Conservation (phyloP, 1,139 yeast genomes). For the Hemisphaericaspora subhashii region DNA sequence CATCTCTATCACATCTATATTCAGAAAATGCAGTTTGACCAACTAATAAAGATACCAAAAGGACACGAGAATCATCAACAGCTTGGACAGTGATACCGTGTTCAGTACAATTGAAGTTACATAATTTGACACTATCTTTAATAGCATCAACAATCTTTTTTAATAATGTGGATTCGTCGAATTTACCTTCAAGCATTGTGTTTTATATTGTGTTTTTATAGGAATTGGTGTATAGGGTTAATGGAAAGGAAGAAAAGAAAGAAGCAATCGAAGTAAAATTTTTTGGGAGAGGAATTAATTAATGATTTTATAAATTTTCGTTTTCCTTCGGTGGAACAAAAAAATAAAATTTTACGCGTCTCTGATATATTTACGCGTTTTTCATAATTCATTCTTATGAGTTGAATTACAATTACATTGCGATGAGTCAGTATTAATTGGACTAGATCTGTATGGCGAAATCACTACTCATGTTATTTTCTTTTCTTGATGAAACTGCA, state of each 20-base stretch:
- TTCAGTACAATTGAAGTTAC: constrained; percentile 95
- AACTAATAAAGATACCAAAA: constrained; percentile 82
- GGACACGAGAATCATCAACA: constrained; percentile 95
- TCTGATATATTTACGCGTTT: no score
- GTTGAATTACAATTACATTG: no score
- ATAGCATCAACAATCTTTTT: constrained; percentile 91
- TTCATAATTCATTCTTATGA: no score
- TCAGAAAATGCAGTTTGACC: constrained; percentile 90
- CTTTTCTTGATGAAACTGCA: no score
- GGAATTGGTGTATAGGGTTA: background rate
- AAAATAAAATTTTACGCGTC: no score
- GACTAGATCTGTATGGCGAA: no score
- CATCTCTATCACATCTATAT: constrained; percentile 93
- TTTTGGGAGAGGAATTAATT: no score
- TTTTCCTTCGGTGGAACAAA: no score
- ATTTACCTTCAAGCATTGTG: constrained; percentile 92
- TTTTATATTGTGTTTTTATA: background rate
- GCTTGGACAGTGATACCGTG: constrained; percentile 96
- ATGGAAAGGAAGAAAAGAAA: background rate
- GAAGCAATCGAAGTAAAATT: no score
- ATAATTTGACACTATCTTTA: constrained; percentile 88
- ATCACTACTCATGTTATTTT: no score
- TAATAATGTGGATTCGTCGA: constrained; percentile 87
- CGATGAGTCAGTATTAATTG: no score
- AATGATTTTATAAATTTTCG: no score